Percentiles rank a stretch among this genome's conserved stretches.
These are phyloP conservation scores for Lactarius hengduanensis DNA, from an alignment of 768 basidiomycete genomes.

Conservation along the genomic window DNA sequence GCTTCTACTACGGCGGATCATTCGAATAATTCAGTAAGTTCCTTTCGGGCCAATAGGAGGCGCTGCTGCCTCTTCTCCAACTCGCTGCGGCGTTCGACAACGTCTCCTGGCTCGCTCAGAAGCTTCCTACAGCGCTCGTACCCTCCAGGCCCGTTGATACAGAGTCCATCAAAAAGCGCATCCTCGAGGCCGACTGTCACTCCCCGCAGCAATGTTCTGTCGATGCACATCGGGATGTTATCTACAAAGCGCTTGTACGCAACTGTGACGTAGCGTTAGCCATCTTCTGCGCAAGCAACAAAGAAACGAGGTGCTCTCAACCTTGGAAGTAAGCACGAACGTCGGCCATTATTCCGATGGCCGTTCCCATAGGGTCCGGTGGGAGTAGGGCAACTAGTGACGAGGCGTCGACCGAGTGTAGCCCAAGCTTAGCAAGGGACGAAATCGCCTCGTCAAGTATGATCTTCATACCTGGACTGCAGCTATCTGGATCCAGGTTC, in stretches of 20 bases:
- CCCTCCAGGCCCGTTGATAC: conserved; percentile 47
- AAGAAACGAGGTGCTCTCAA: conserved; percentile 32
- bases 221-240: conserved; percentile 55
- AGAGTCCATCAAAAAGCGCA: conserved; percentile 46
- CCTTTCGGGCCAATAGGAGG: conserved; percentile 43
- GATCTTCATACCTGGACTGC: background rate
- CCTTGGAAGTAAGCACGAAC: conserved; percentile 76
- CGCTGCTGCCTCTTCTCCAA: conserved; percentile 49
- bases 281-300: background rate
- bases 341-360: conserved; percentile 65
- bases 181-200: conserved; percentile 42
- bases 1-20: conserved; percentile 3
- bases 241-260: conserved; percentile 61
- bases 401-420: conserved; percentile 36
- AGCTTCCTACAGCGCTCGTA: conserved; percentile 46
- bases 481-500: conserved; percentile 1
- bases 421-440: conserved; percentile 41
- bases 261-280: conserved; percentile 35
- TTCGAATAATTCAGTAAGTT: conserved; percentile 35
- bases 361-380: conserved; percentile 51
- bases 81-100: conserved; percentile 46
- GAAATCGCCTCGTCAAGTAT: conserved; percentile 34
- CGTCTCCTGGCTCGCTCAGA: conserved; percentile 47
- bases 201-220: conserved; percentile 53
- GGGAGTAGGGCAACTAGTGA: conserved; percentile 52